Conservation (phyloP, 768 basidiomycete genomes). For the Tylopilus sp. region DNA sequence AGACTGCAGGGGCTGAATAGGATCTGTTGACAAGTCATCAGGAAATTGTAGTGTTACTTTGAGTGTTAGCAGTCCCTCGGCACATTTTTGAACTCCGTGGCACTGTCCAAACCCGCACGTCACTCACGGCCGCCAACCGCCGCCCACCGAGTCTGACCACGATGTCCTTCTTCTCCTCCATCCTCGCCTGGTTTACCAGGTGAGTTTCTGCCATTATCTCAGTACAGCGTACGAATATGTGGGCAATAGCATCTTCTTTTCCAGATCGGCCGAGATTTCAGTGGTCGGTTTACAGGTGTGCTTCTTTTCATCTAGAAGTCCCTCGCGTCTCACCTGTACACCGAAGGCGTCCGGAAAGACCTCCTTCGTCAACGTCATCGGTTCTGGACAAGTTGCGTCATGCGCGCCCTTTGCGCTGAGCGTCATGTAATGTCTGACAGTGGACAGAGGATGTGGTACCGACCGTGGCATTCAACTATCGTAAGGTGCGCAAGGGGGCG, state of each 20-base stretch:
- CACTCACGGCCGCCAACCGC: too few species aligned
- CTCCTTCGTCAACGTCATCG: slow-evolving; percentile 89
- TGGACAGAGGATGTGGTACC: slow-evolving; percentile 98
- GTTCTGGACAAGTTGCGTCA: slow-evolving; percentile 66
- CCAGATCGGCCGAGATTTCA: slow-evolving; percentile 82
- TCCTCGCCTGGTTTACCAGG: slow-evolving; percentile 60
- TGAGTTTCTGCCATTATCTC: slow-evolving; percentile 14
- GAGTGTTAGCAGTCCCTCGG: too few species aligned
- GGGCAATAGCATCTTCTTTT: slow-evolving; percentile 68
- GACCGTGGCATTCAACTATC: slow-evolving; percentile 90
- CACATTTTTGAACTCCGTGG: slow-evolving; percentile 16
- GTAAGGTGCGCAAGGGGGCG: slow-evolving; percentile 85
- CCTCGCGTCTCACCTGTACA: too few species aligned
- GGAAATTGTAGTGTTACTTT: not conserved
- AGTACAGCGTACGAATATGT: too few species aligned
- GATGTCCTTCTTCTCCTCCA: slow-evolving; percentile 49
- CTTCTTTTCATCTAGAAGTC: not conserved
- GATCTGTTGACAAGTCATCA: too few species aligned
- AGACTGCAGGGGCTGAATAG: too few species aligned
- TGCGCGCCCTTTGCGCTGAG: not conserved
- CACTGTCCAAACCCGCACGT: slow-evolving; percentile 1
- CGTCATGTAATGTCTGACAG: slow-evolving; percentile 36
- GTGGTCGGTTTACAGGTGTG: slow-evolving; percentile 86
- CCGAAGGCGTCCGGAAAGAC: slow-evolving; percentile 92
- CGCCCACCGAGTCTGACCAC: not conserved